Evolutionary conservation across 2,329 filamentous ascomycete genomes (phyloP), one percentile per base, ranked within the genome.

Genomic region (Fusarium sp.): DNA sequence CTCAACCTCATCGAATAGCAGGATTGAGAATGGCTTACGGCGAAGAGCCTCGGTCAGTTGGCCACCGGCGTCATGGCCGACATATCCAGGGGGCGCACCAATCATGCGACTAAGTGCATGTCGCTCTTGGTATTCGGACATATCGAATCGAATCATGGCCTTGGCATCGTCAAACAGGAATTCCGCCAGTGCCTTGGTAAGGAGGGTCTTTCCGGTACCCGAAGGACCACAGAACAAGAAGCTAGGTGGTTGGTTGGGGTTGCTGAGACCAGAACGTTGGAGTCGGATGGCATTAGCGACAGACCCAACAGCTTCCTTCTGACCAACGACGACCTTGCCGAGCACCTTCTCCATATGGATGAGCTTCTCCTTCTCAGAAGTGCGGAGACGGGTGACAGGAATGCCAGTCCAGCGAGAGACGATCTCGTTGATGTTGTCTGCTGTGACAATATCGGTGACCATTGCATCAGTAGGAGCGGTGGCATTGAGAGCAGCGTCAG

Each of bases 141-240:
- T 99, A 80, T 99, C 96, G 83, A 99, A 97, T 41, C 96, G 92
- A 75, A 99, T 97, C 96, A 99, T 98, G 34, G 95, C 86, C 84
- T 98, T 98, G 27, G 95, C 84, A 74, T 99, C 96, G 78, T 99
- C 96, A 83, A 99, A 99, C 29, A 99, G 86, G 84, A 99, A 99
- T 80, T 99, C 96, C 51, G 96, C 96, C 64, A 99, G 87, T 18
- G 95, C 96, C 82, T 99, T 99, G 71, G 95, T 98, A 62, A 99
- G 90, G 22, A 99, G 85, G 20, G 96, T 99, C 84, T 99, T 99
- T 85, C 96, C 96, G 15, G 96, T 99, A 85, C 96, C 96, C 0
- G 95, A 98, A 16, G 96, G 96, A 84, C 96, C 96, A 77, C 96
- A 98, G 89, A 99, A 99, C 62, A 99, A 87, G 90, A 99, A 99